phyloP scores from a whole-genome alignment of 257 asterid genomes.

The Craterostigma plantagineum region DNA sequence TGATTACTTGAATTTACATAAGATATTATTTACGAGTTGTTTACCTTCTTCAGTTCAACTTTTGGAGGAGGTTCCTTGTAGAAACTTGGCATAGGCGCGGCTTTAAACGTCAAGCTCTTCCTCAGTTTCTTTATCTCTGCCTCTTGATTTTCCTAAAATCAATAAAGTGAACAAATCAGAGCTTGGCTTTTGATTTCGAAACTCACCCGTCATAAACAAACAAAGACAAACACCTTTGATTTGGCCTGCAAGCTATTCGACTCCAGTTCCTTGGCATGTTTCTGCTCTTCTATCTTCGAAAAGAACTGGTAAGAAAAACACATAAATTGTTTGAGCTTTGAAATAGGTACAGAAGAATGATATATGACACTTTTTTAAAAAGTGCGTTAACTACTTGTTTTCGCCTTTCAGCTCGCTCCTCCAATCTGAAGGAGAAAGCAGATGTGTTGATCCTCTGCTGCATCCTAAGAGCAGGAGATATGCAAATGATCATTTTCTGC shows the following conservation, averaged over 20 bases:
- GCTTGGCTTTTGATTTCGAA: background rate
- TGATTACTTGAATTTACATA: too few relatives aligned
- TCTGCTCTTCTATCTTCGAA: conserved; percentile 2
- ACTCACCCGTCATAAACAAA: background rate
- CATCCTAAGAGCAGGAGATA: background rate
- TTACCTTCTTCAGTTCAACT: conserved; percentile 3
- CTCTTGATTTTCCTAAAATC: conserved; percentile 5
- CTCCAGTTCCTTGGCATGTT: conserved; percentile 4
- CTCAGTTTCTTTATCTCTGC: conserved; percentile 4
- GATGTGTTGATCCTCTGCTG: conserved; percentile 2
- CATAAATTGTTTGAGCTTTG: background rate
- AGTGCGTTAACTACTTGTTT: conserved; percentile 2
- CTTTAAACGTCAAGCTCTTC: conserved; percentile 1
- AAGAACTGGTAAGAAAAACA: background rate
- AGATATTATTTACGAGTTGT: too few relatives aligned
- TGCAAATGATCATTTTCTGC: background rate
- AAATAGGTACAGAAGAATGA: too few relatives aligned
- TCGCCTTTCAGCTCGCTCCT: conserved; percentile 4
- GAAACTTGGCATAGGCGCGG: conserved; percentile 3
- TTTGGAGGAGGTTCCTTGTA: conserved; percentile 4
- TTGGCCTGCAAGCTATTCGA: conserved; percentile 2
- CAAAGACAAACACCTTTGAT: background rate
- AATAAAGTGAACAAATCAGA: background rate
- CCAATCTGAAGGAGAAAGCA: conserved; percentile 2
- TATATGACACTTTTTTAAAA: too few relatives aligned